Evolutionary conservation across 192 early-diverging fungal species (phyloP), one percentile per base, ranked within the genome.

Genomic region (Paraglomus brasilianum): DNA sequence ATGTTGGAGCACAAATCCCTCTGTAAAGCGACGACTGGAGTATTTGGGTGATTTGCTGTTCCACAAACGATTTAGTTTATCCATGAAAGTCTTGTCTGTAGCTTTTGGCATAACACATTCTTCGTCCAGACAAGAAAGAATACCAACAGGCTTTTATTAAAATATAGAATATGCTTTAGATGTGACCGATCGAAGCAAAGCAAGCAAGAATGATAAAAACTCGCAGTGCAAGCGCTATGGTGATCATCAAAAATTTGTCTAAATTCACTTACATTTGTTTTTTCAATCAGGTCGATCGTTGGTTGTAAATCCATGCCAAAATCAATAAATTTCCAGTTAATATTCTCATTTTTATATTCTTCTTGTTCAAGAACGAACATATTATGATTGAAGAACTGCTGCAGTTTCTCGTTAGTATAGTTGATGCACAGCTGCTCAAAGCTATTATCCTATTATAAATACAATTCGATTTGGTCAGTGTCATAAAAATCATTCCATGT

Each of bases 341-440:
- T 99, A 72, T 91, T 92, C 74, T 99, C 97, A 21, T 86, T 84
- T 74, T 88, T 83, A 83, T 99, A 99, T 82, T 99, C 96, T 74
- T 97, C 95, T 76, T 99, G 97, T 75, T 99, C 97, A 10, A 98
- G 81, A 56, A 95, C 91, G 80, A 99, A 99, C 95, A 98, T 99
- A 74, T 95, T 91, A 79, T 98, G 95, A 82, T 98, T 99, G 83
- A 99, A 99, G 80, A 99, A 97, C 77, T 99, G 97, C 78, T 99
- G 97, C 17, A 99, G 86, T 64, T 89, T 90, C 78, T 99, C 97
- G 77, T 99, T 99, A 44, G 95, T 97, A 75, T 99, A 99, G 81
- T 99, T 99, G 87, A 99, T 99, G 80, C 94, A 97, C 40, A 99
- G 83, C 77, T 99, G 97, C 76, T 99, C 97, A 81, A 98, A 99